phyloP scores from a whole-genome alignment of 306 rosid genomes.

The Ormosia semicastrata region DNA sequence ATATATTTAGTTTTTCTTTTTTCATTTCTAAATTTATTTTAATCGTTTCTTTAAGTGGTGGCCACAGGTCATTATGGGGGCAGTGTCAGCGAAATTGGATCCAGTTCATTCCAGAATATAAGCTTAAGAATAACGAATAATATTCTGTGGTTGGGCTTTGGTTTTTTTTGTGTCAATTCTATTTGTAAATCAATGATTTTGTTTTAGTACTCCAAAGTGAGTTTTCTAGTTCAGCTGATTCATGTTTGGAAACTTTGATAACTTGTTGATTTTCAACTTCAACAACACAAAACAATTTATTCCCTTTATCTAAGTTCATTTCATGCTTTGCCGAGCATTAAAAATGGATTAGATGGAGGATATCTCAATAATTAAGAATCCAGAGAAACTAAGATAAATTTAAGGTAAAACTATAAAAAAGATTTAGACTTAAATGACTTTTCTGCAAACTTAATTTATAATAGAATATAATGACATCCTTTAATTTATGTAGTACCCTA shows the following conservation, averaged over 20 bases:
- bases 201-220: not conserved
- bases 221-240: not conserved
- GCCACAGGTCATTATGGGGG: slow-evolving; percentile 21
- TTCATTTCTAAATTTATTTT: not conserved
- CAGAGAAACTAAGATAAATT: no score
- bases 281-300: not conserved
- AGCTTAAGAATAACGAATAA: slow-evolving; percentile 10
- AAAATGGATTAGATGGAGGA: no score
- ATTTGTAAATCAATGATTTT: not conserved
- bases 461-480: no score
- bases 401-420: no score
- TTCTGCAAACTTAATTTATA: no score
- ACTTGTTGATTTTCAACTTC: slow-evolving; percentile 7
- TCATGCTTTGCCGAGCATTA: not conserved
- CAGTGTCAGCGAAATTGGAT: not conserved
- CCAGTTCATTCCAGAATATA: slow-evolving; percentile 19
- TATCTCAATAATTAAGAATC: no score
- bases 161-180: slow-evolving; percentile 13
- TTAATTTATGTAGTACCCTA: no score
- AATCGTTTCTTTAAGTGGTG: not conserved
- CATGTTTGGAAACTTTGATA: slow-evolving; percentile 9
- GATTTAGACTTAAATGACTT: no score
- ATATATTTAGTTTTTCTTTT: not conserved
- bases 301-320: not conserved
- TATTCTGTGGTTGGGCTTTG: slow-evolving; percentile 1